Evolutionary conservation across 805 yeast genomes (phyloP), one percentile per base, ranked within the genome.

Genomic region (Ogataea glucozyma): DNA sequence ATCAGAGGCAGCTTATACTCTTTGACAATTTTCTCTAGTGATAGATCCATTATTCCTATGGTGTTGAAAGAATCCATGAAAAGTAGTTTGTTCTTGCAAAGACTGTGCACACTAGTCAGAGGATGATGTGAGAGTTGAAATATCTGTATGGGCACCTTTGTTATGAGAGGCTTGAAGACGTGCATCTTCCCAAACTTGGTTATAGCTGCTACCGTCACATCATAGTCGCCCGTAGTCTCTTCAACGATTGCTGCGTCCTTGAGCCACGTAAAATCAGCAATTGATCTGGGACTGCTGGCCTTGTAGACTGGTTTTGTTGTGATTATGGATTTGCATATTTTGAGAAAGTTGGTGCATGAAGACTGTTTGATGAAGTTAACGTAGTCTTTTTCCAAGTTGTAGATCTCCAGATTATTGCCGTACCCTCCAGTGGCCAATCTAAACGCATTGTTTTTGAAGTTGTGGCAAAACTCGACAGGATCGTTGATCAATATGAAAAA

Each of bases 141-240:
- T 7, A 49, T 32, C 8, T 48, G 46, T 10, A 55, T 39, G 3
- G 62, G 58, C 13, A 53, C 49, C 20, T 48, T 48, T 9, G 62
- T 56, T 11, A 55, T 38, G n/a, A 37, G 26, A 7, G 62, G 55
- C 20, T 58, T 52, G 43, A 58, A 60, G 26, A 53, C 16, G 6
- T 44, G 30, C 16, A 60, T 17, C 38, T 55, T 56, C 2, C 65
- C 65, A 37, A 58, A 60, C 41, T 53, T 56, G 1, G 63, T 52
- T 6, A 46, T 47, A 20, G 61, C 49, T 18, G 45, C 46, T 6
- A 49, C 34, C 9, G 53, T 53, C 10, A 42, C 41, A 43, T 49
- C 52, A 27, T 44, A 43, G 17, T 40, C 40, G 9, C 32, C 34
- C 4, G 29, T 20, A 3, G 38, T 36, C 12, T 48, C 27, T 19